Evolutionary conservation across 306 rosid genomes (phyloP).

Genomic region (Quillaja saponaria): DNA sequence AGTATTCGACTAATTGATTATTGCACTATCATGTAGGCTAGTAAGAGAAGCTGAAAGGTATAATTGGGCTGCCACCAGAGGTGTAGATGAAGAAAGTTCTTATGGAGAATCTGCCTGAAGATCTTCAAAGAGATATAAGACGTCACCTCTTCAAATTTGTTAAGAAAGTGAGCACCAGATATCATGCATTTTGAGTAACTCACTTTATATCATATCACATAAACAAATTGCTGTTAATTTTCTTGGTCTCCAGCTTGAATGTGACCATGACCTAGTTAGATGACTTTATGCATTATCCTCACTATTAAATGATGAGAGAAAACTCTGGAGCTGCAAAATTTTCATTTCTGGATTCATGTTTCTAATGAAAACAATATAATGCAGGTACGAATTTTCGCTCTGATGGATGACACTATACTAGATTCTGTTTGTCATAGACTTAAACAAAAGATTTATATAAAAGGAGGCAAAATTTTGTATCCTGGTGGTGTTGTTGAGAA

Average conservation of each 20-base stretch:
- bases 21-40: constrained; percentile 43
- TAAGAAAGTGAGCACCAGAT: constrained; percentile 49
- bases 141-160: constrained; percentile 70
- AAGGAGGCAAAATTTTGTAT: constrained; percentile 65
- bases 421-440: constrained; percentile 77
- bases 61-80: constrained; percentile 89
- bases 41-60: constrained; percentile 75
- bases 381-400: constrained; percentile 79
- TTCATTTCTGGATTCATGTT: not conserved
- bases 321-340: no score
- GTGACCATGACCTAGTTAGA: no score
- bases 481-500: constrained; percentile 69
- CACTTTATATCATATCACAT: no score
- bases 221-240: no score
- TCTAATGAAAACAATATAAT: not conserved
- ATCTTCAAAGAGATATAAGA: constrained; percentile 75
- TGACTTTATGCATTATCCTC: no score
- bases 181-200: not conserved
- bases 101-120: constrained; percentile 79
- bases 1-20: no score
- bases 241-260: no score
- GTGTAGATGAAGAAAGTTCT: constrained; percentile 84
- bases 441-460: constrained; percentile 69
- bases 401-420: constrained; percentile 73
- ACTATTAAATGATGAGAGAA: no score